These are phyloP conservation scores for Phytopythium chamaehyphon DNA, from an alignment of 352 stramenopile genomes.

Conservation along the genomic window DNA sequence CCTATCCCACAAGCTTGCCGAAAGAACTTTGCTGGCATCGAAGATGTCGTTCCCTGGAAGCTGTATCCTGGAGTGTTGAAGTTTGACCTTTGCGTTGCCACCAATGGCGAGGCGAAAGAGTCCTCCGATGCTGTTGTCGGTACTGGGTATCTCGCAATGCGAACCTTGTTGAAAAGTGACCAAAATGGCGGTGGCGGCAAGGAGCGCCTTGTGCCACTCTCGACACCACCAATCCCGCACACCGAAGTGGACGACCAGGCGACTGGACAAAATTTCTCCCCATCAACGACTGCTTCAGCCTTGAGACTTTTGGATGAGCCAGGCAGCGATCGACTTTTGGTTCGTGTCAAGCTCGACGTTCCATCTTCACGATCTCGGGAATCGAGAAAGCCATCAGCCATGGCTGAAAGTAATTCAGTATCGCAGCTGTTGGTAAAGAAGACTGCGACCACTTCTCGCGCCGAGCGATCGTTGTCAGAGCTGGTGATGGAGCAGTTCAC, in stretches of 20 bases:
- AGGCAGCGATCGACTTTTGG: slow-evolving; percentile 37
- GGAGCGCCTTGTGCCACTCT: slow-evolving; percentile 32
- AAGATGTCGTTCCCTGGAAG: slow-evolving; percentile 74
- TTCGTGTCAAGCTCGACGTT: slow-evolving; percentile 47
- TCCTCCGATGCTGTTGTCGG: slow-evolving; percentile 60
- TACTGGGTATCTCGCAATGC: slow-evolving; percentile 45
- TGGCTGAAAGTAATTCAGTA: background rate
- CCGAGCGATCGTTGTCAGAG: slow-evolving; percentile 62
- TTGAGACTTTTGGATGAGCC: slow-evolving; percentile 11
- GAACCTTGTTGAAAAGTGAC: slow-evolving; percentile 25
- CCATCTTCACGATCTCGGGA: slow-evolving; percentile 4
- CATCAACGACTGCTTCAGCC: background rate
- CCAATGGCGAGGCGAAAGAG: slow-evolving; percentile 67
- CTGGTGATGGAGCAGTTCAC: slow-evolving; percentile 65
- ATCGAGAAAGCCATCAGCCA: background rate
- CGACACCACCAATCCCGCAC: slow-evolving; percentile 5
- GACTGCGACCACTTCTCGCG: slow-evolving; percentile 22
- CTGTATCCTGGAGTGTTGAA: slow-evolving; percentile 64
- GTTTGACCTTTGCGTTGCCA: slow-evolving; percentile 73
- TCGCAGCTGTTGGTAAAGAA: background rate
- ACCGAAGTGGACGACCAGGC: background rate
- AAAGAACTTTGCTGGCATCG: slow-evolving; percentile 72
- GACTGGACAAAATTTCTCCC: slow-evolving; percentile 3
- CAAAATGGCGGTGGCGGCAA: slow-evolving; percentile 21
- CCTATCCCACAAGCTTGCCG: slow-evolving; percentile 68